Conservation (phyloP, 192 early-diverging fungal genomes). For the Coemansia furcata region DNA sequence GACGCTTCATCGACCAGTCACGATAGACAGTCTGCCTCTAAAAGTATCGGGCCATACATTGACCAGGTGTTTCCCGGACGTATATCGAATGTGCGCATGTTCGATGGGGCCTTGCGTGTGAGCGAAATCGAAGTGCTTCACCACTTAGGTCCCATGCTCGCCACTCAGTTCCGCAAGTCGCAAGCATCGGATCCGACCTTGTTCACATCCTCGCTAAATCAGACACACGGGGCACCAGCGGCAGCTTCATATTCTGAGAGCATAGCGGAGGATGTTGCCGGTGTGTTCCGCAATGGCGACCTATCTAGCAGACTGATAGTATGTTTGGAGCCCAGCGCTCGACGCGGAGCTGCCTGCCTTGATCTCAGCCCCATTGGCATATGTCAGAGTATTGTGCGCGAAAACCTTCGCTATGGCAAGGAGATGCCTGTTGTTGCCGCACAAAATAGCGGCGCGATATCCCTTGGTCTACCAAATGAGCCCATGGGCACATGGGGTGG, state of each 20-base stretch:
- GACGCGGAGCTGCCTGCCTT: background rate
- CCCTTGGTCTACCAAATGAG: background rate
- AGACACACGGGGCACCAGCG: background rate
- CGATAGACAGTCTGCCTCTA: background rate
- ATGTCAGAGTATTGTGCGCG: constrained; percentile 31
- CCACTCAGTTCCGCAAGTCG: constrained; percentile 23
- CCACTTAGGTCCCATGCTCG: constrained; percentile 23
- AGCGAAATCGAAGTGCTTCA: constrained; percentile 32
- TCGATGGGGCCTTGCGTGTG: constrained; percentile 24
- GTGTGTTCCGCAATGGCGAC: constrained; percentile 16
- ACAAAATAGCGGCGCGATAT: background rate
- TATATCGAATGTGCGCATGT: constrained; percentile 34
- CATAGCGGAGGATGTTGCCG: constrained; percentile 10
- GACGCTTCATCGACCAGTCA: background rate
- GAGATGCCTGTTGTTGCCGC: background rate
- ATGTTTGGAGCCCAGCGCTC: constrained; percentile 13
- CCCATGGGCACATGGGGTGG: background rate
- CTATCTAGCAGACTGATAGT: constrained; percentile 19
- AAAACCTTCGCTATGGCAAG: constrained; percentile 16
- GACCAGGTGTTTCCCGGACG: constrained; percentile 12
- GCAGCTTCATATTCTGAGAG: constrained; percentile 8
- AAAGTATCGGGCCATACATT: background rate
- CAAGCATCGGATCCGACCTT: constrained; percentile 16
- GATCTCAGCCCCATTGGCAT: constrained; percentile 41
- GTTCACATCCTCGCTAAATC: constrained; percentile 3